Evolutionary conservation across 2,329 filamentous ascomycete species (phyloP).

Genomic region (Colletotrichum sp.): DNA sequence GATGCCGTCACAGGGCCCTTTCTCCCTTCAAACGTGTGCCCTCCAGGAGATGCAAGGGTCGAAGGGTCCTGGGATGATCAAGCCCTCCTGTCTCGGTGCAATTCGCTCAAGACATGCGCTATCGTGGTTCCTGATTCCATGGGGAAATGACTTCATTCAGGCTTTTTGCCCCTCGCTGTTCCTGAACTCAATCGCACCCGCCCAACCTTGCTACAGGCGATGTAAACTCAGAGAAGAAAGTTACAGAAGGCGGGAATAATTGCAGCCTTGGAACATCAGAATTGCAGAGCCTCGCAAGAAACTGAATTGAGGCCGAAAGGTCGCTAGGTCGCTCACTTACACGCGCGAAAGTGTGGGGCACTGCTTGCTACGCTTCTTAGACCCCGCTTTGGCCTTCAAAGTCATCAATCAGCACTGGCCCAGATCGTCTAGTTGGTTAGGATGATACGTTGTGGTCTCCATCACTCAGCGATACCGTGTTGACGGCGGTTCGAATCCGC

Average conservation of each 20-base stretch:
- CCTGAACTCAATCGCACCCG: background rate
- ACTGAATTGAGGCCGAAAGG: background rate
- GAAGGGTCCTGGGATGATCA: background rate
- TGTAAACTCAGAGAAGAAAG: background rate
- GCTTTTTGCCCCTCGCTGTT: background rate
- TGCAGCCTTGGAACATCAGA: background rate
- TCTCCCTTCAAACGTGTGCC: background rate
- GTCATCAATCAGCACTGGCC: background rate
- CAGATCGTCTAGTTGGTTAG: constrained; percentile 24
- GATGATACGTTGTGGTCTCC: constrained; percentile 23
- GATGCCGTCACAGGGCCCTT: background rate
- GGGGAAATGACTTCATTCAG: background rate
- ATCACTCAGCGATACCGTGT: constrained; percentile 16
- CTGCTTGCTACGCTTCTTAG: background rate
- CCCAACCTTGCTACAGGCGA: background rate
- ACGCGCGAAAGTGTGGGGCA: background rate
- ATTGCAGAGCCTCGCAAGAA: background rate
- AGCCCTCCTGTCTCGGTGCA: background rate
- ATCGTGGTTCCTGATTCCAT: background rate
- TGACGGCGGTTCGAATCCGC: constrained; percentile 24
- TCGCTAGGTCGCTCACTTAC: background rate
- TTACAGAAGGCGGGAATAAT: background rate
- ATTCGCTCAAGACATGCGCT: background rate
- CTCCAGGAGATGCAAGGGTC: background rate
- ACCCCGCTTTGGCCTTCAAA: accelerated